Conservation (phyloP, 176 grass and related monocot species). For the Aegilops tauschii region DNA sequence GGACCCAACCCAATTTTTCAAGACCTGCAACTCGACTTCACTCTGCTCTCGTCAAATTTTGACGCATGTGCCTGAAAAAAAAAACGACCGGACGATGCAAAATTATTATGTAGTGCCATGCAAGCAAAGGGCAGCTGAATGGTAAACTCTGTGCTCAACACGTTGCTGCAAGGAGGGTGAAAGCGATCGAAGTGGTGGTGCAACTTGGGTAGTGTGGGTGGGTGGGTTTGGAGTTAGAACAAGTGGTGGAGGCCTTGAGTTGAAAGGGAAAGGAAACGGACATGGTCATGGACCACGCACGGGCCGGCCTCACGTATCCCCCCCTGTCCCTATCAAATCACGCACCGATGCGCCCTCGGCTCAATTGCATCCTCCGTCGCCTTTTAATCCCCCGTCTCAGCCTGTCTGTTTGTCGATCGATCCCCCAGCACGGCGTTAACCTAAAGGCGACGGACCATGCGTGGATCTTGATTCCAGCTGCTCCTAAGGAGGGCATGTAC, state of each 20-base stretch:
- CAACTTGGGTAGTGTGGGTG: neutral
- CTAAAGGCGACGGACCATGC: neutral
- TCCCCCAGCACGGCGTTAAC: neutral
- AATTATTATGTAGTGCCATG: neutral
- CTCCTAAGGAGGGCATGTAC: neutral
- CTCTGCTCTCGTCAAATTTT: neutral
- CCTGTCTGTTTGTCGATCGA: neutral
- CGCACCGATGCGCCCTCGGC: neutral
- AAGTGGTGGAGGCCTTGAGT: constrained; percentile 3
- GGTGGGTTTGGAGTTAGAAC: neutral
- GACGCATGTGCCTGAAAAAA: neutral
- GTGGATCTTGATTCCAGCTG: neutral
- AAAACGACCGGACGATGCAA: neutral
- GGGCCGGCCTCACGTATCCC: constrained; percentile 32
- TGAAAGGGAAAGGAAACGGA: constrained; percentile 76
- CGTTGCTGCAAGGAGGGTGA: neutral
- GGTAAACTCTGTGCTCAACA: neutral
- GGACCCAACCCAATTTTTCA: neutral
- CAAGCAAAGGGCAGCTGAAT: neutral
- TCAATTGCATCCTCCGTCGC: neutral
- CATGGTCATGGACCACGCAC: constrained; percentile 42
- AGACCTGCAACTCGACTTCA: neutral
- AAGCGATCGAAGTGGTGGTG: neutral
- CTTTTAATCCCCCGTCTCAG: constrained; percentile 19
- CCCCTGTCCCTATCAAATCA: constrained; percentile 30